These are phyloP conservation scores for Colletotrichum gigasporum DNA, from an alignment of 2,329 filamentous ascomycete species.

Conservation along the genomic window DNA sequence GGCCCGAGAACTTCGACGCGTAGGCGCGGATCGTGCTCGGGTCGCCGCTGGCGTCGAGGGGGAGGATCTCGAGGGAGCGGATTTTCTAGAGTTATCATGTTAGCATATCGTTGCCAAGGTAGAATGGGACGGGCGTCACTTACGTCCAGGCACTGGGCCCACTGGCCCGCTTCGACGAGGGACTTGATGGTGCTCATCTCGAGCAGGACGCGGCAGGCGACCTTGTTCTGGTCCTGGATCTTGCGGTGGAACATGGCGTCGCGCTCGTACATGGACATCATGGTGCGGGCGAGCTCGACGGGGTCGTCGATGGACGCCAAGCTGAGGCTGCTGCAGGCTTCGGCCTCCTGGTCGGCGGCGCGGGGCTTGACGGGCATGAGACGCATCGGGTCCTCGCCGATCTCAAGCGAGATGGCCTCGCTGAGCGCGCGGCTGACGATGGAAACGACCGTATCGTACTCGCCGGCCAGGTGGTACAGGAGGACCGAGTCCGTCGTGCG, in stretches of 20 bases:
- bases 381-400: slow-evolving; percentile 82
- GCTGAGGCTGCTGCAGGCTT: slow-evolving; percentile 65
- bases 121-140: slow-evolving; percentile 42
- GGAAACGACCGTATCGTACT: slow-evolving; percentile 92
- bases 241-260: slow-evolving; percentile 69
- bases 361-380: slow-evolving; percentile 84
- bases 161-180: slow-evolving; percentile 62
- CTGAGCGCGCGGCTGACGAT: slow-evolving; percentile 92
- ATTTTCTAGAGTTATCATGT: slow-evolving; percentile 67
- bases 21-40: slow-evolving; percentile 81
- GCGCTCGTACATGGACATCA: slow-evolving; percentile 71
- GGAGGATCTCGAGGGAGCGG: slow-evolving; percentile 78
- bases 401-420: slow-evolving; percentile 86
- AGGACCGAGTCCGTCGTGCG: slow-evolving; percentile 93
- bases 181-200: slow-evolving; percentile 71
- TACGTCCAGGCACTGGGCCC: slow-evolving; percentile 68
- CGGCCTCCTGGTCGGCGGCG: slow-evolving; percentile 49
- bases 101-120: neutral
- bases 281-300: slow-evolving; percentile 66
- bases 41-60: slow-evolving; percentile 78
- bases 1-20: slow-evolving; percentile 81
- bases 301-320: slow-evolving; percentile 69
- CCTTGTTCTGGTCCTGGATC: slow-evolving; percentile 65
- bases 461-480: slow-evolving; percentile 91
- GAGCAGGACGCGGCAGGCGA: slow-evolving; percentile 65